phyloP scores from a whole-genome alignment of 1,139 yeast genomes.

The Taphrina deformans region DNA sequence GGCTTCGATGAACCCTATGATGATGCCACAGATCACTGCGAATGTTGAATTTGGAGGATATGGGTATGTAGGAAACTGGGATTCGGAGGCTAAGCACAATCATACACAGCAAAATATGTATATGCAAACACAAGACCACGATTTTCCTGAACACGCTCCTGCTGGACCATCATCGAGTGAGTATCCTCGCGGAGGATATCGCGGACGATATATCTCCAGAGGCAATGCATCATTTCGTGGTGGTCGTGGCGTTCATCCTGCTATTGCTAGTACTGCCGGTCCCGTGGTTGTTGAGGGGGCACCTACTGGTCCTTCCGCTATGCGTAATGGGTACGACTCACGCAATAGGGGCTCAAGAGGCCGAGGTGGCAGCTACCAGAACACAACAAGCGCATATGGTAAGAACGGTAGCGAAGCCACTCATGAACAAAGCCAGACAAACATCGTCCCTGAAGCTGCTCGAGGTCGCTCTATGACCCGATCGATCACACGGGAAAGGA shows the following conservation, averaged over 20 bases:
- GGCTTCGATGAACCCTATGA: constrained; percentile 8
- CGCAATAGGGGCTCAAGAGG: neutral
- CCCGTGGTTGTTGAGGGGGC: constrained; percentile 25
- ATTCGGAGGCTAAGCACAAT: neutral
- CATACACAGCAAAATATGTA: constrained; percentile 20
- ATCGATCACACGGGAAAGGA: neutral
- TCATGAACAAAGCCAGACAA: neutral
- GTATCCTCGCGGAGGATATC: constrained; percentile 1
- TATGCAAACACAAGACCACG: constrained; percentile 12
- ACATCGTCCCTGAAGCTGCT: neutral
- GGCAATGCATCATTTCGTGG: constrained; percentile 8
- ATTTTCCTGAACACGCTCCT: neutral
- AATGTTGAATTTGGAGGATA: neutral
- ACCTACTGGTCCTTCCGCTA: constrained; percentile 21
- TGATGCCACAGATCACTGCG: neutral
- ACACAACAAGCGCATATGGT: neutral
- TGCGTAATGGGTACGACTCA: constrained; percentile 7
- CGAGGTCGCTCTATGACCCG: constrained; percentile 13
- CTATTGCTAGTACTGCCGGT: neutral
- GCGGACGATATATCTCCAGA: constrained; percentile 9
- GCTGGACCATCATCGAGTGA: neutral
- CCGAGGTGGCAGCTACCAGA: neutral
- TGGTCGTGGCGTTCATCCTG: constrained; percentile 3
- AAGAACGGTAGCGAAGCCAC: neutral
- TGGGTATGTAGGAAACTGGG: neutral